Percentiles rank a stretch among this genome's conserved stretches.
phyloP scores from a whole-genome alignment of 1,284 basidiomycete species.

The Xerocomus nothofagi region DNA sequence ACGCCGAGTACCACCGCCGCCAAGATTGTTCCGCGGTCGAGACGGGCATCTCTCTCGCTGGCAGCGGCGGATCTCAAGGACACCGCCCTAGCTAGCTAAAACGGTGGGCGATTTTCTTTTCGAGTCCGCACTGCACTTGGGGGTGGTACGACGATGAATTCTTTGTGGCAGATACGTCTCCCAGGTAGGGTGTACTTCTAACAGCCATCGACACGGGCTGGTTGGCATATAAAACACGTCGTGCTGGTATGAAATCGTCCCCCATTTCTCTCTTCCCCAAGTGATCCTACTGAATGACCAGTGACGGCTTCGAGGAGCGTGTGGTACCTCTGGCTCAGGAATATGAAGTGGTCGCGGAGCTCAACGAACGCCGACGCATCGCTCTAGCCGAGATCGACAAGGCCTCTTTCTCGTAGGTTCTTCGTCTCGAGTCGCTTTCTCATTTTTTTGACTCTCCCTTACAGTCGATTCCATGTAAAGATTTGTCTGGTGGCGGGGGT shows the following conservation, averaged over 20 bases:
- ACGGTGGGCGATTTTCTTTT: no score
- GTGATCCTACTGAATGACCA: background rate
- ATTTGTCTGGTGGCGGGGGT: slow-evolving; percentile 71
- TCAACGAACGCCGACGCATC: slow-evolving; percentile 53
- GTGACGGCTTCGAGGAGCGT: background rate
- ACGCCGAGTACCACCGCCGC: no score
- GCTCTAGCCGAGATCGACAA: slow-evolving; percentile 73
- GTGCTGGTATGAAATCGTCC: background rate
- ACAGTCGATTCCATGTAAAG: slow-evolving; percentile 63
- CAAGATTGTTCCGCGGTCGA: no score
- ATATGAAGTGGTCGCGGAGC: background rate
- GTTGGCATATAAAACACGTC: background rate
- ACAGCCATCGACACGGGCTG: no score
- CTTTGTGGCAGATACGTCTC: no score
- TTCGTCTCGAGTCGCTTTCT: slow-evolving; percentile 15
- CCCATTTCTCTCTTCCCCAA: background rate
- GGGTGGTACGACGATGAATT: no score
- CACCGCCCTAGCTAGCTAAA: no score
- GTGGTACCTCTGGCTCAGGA: background rate
- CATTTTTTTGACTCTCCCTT: background rate
- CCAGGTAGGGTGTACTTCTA: no score
- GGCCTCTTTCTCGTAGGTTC: slow-evolving; percentile 49
- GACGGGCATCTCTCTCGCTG: no score
- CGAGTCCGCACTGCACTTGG: no score
- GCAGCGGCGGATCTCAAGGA: no score